Base-by-base conservation (phyloP, 495 filamentous ascomycete species). In the Aspergillus saccharolyticus region DNA sequence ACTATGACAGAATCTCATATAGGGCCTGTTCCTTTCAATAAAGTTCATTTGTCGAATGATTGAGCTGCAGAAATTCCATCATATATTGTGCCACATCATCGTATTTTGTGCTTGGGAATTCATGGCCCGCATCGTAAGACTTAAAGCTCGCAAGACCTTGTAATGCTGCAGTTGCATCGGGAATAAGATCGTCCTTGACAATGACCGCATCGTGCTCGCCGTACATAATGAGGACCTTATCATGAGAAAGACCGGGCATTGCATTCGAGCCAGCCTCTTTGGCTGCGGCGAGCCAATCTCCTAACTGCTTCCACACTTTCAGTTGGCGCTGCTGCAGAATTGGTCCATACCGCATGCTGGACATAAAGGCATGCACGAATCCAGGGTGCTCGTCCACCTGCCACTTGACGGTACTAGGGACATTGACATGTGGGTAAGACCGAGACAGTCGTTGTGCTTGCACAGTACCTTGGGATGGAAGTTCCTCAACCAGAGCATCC, bases 301-400 rank as follows among this genome's bases (percentile, higher is more conserved):
- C 82, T 42, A 91, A 74, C 5, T 70, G 72, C 18, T 64, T 59
- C 88, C 88, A 93, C 21, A 78, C 70, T 52, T 73, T 66, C 54
- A 66, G 64, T 50, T 74, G 70, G 3, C 81, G 74, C 62, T 81
- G 72, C 18, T 66, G 65, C 20, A 73, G 61, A 24, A 85, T 79
- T 0, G 83, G 84, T 7, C 80, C 81, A 66, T 82, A 52, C n/a
- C 74, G 73, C 63, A 87, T 81, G 42, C 75, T 79, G 14, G 78
- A 81, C 56, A 85, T 79, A 59, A 83, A 85, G 0, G 81, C 74
- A 44, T 79, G 74, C 2, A 84, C 67, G 55, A 83, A 85, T 1
- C 83, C 84, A 4, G 58, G 46, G 65, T 85, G 80, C n/a, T 74
- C 62, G 18, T 75, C 73, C 7, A 83, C 66, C 57, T 86, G 83